These are phyloP conservation scores for Aspergillus fructus DNA, from an alignment of 2,329 filamentous ascomycete species.

Conservation along the genomic window DNA sequence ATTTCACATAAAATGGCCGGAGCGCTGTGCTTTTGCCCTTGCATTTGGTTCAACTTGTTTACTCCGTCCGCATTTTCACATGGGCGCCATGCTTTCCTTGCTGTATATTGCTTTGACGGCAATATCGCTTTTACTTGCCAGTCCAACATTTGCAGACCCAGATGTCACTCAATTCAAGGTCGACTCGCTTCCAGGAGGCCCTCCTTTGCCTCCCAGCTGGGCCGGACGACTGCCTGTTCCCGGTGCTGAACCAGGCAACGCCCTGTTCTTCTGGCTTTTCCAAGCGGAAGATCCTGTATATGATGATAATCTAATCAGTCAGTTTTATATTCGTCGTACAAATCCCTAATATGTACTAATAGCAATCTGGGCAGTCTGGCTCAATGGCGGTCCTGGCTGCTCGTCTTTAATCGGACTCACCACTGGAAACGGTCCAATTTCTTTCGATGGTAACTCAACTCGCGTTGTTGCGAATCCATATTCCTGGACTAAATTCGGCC, in stretches of 20 bases:
- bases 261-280: conserved; percentile 41
- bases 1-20: not conserved
- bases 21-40: not conserved
- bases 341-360: conserved; percentile 11
- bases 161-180: conserved; percentile 28
- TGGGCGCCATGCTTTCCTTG: conserved; percentile 21
- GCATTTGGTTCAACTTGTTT: not conserved
- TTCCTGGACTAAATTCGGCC: conserved; percentile 33
- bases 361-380: conserved; percentile 34
- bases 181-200: conserved; percentile 28
- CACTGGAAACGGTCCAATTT: conserved; percentile 15
- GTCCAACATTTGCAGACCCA: not conserved
- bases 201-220: conserved; percentile 32
- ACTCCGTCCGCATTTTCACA: not conserved
- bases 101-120: conserved; percentile 21
- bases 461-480: conserved; percentile 24
- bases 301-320: conserved; percentile 36
- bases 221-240: conserved; percentile 35
- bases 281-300: conserved; percentile 29
- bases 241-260: conserved; percentile 26
- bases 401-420: conserved; percentile 33
- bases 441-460: conserved; percentile 21
- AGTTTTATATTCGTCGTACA: conserved; percentile 10
- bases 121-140: conserved; percentile 12
- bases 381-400: conserved; percentile 39